Conservation (phyloP, 2,329 filamentous ascomycete genomes). For the Gremmenia infestans region DNA sequence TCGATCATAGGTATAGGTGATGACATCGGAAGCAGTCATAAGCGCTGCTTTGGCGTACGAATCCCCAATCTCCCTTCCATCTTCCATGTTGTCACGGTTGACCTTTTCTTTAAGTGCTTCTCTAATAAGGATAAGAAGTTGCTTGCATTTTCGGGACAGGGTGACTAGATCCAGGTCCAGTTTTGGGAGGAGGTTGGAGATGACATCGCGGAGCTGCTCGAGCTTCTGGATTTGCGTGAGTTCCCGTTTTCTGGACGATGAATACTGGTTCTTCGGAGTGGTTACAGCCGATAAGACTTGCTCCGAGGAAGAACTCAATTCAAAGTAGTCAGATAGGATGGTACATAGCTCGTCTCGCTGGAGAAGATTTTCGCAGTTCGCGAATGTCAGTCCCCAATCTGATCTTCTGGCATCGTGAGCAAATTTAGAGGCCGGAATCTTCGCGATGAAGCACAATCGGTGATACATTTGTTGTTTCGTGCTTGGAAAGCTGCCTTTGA, state of each 20-base stretch:
- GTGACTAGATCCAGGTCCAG: neutral
- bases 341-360: neutral
- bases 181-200: neutral
- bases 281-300: neutral
- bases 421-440: neutral
- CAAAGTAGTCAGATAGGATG: neutral
- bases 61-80: neutral
- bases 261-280: neutral
- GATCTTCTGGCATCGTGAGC: neutral
- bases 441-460: neutral
- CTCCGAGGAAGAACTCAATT: neutral
- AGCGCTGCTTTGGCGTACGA: neutral
- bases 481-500: neutral
- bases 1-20: neutral
- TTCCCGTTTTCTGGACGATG: neutral
- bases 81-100: neutral
- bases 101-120: neutral
- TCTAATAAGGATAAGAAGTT: neutral
- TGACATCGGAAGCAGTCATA: neutral
- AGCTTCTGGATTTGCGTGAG: neutral
- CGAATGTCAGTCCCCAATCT: neutral
- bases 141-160: neutral
- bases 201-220: neutral
- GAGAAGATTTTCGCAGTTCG: neutral
- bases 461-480: neutral